These are phyloP conservation scores for Irpex sp. DNA, from an alignment of 1,284 basidiomycete species.

Conservation along the genomic window DNA sequence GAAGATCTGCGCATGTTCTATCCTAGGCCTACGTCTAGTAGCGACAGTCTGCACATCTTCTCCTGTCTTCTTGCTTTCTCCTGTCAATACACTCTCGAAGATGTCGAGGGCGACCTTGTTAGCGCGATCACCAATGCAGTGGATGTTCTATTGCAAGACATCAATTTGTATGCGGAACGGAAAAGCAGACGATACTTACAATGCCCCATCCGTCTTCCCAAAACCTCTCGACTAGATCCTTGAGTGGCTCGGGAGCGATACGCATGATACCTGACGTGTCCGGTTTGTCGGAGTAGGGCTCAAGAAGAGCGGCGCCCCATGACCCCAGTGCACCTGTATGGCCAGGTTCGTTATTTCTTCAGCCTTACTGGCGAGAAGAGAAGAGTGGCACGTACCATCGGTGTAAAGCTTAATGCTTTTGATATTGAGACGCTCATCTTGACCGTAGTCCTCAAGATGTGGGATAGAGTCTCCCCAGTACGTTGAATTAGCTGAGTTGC, in stretches of 20 bases:
- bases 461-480: slow-evolving; percentile 69
- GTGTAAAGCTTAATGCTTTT: slow-evolving; percentile 82
- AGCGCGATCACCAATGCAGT: slow-evolving; percentile 90
- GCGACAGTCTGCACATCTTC: slow-evolving; percentile 28
- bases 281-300: slow-evolving; percentile 82
- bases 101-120: slow-evolving; percentile 81
- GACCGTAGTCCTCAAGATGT: slow-evolving; percentile 58
- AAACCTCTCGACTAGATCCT: slow-evolving; percentile 55
- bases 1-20: slow-evolving; percentile 93
- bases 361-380: background rate
- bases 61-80: slow-evolving; percentile 21
- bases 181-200: slow-evolving; percentile 39
- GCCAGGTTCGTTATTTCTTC: background rate
- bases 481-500: slow-evolving; percentile 47
- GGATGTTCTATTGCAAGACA: slow-evolving; percentile 61
- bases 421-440: slow-evolving; percentile 62
- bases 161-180: background rate
- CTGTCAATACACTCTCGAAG: slow-evolving; percentile 54
- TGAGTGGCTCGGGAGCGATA: slow-evolving; percentile 48
- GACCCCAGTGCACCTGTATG: slow-evolving; percentile 79
- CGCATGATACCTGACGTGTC: slow-evolving; percentile 69
- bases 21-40: slow-evolving; percentile 58
- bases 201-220: slow-evolving; percentile 70
- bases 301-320: slow-evolving; percentile 85
- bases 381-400: slow-evolving; percentile 50